Evolutionary conservation across 2,329 filamentous ascomycete species (phyloP).

Genomic region (Neospermospora avenae): DNA sequence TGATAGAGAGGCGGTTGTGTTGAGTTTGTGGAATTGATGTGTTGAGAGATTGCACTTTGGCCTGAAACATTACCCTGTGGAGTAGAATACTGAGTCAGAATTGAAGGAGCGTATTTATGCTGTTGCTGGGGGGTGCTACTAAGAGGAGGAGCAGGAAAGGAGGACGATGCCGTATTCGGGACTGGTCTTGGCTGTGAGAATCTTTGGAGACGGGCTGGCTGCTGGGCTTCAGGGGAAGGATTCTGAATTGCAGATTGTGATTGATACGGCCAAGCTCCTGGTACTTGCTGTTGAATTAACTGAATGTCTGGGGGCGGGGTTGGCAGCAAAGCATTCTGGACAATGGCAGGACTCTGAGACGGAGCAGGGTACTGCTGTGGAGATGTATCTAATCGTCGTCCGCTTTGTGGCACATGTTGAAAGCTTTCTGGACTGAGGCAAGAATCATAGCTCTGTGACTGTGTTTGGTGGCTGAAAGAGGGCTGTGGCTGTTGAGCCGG

Average conservation of each 20-base stretch:
- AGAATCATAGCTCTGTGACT: background rate
- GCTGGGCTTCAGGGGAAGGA: background rate
- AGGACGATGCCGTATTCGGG: background rate
- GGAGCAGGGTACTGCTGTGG: background rate
- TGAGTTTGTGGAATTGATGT: background rate
- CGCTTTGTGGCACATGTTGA: background rate
- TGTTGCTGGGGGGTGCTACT: background rate
- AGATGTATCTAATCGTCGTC: background rate
- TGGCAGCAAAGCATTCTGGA: background rate
- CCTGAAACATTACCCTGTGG: background rate
- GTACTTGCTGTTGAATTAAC: background rate
- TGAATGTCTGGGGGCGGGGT: background rate
- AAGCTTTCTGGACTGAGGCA: background rate
- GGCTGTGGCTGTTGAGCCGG: background rate
- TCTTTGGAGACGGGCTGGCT: background rate
- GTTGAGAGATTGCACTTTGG: background rate
- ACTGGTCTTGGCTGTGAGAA: background rate
- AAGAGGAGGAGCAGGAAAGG: background rate
- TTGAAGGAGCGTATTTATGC: background rate
- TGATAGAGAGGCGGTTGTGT: background rate
- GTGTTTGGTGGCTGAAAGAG: background rate
- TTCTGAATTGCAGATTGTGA: background rate
- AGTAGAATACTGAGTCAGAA: background rate
- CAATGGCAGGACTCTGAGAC: background rate
- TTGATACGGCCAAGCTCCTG: background rate